phyloP scores from a whole-genome alignment of 305 asterid species.

The Solanum aculeatissimum region DNA sequence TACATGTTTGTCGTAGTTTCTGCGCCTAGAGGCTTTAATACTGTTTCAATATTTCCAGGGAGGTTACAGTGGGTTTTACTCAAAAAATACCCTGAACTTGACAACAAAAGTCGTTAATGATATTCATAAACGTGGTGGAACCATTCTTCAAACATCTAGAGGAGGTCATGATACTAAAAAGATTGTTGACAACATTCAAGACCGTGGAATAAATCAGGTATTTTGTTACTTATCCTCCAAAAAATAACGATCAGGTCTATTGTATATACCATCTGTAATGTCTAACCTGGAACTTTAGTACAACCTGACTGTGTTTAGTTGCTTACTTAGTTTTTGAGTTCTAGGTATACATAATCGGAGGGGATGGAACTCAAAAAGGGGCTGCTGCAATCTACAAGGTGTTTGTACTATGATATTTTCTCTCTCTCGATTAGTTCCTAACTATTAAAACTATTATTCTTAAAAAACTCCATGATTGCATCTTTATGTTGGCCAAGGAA shows the following conservation, averaged over 20 bases:
- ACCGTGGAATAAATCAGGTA: conserved; percentile 91
- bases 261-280: background rate
- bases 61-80: conserved; percentile 90
- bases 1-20: background rate
- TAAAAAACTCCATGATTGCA: conserved; percentile 1
- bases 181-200: conserved; percentile 94
- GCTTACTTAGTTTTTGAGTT: conserved; percentile 5
- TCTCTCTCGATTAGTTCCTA: background rate
- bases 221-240: background rate
- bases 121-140: conserved; percentile 95
- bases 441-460: background rate
- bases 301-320: background rate
- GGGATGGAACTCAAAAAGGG: conserved; percentile 97
- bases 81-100: conserved; percentile 69
- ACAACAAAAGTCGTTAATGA: conserved; percentile 74
- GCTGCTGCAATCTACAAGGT: conserved; percentile 88
- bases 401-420: background rate
- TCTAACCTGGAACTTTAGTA: background rate
- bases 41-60: conserved; percentile 37
- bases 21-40: background rate
- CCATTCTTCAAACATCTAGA: conserved; percentile 83
- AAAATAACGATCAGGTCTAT: background rate
- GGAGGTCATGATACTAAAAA: conserved; percentile 94
- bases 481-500: conserved; percentile 45
- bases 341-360: conserved; percentile 94